A percentile compares a stretch with the other conserved stretches of the same genome.
phyloP scores from a whole-genome alignment of 495 filamentous ascomycete genomes.

The Aspergillus steynii region DNA sequence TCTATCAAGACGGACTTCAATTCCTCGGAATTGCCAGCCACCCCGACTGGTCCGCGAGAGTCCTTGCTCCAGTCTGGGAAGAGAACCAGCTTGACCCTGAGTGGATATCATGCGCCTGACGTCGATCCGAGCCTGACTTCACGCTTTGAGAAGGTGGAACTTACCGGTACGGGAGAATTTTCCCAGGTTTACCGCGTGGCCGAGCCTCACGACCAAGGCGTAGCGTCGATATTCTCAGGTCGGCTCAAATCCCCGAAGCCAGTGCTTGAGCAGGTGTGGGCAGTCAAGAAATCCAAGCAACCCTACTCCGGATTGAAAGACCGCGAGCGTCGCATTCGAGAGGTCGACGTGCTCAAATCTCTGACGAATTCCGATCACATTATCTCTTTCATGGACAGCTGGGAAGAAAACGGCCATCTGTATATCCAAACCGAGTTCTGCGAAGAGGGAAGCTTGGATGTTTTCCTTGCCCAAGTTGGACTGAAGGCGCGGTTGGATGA shows the following conservation, averaged over 20 bases:
- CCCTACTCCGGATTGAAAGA: conserved; percentile 72
- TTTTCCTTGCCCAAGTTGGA: conserved; percentile 76
- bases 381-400: conserved; percentile 74
- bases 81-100: conserved; percentile 53
- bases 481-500: conserved; percentile 86
- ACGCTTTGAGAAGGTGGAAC: conserved; percentile 73
- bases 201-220: conserved; percentile 42
- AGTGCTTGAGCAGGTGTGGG: conserved; percentile 64
- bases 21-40: conserved; percentile 63
- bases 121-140: conserved; percentile 66
- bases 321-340: conserved; percentile 73
- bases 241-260: conserved; percentile 42
- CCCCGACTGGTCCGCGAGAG: conserved; percentile 72
- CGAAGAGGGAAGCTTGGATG: conserved; percentile 84
- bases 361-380: conserved; percentile 78
- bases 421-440: conserved; percentile 98
- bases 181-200: conserved; percentile 86
- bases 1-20: conserved; percentile 41
- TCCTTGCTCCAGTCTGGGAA: conserved; percentile 51
- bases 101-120: conserved; percentile 59
- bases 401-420: conserved; percentile 78
- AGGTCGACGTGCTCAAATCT: conserved; percentile 72
- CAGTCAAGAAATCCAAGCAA: conserved; percentile 90
- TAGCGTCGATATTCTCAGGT: conserved; percentile 47
- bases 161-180: conserved; percentile 86